Percentiles rank a stretch among this genome's conserved stretches.
These are phyloP conservation scores for Leptosphaerulina australis DNA, from an alignment of 2,329 filamentous ascomycete species.

Conservation along the genomic window DNA sequence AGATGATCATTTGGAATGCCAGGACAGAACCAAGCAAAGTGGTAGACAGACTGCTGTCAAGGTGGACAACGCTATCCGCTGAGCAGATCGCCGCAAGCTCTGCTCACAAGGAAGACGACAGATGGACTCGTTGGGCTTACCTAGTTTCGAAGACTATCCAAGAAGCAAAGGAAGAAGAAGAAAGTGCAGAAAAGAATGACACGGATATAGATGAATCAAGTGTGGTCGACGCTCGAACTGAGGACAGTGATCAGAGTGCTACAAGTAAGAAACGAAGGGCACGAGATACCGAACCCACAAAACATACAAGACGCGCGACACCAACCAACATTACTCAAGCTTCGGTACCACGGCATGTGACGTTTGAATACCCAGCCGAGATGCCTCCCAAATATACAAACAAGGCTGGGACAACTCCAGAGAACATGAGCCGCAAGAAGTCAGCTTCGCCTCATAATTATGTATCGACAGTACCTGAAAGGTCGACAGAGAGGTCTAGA, in stretches of 20 bases:
- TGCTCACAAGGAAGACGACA: background rate
- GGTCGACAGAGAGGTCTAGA: background rate
- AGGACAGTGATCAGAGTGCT: background rate
- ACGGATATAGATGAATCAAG: background rate
- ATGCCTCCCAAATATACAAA: background rate
- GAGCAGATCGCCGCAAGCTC: background rate
- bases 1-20: constrained; percentile 1
- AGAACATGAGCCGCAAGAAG: background rate
- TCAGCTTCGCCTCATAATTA: background rate
- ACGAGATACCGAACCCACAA: background rate
- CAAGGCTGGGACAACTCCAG: background rate
- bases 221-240: background rate
- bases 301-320: background rate
- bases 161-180: background rate
- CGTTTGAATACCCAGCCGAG: background rate
- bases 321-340: background rate
- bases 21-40: background rate
- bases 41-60: background rate
- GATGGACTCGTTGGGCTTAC: background rate
- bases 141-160: background rate
- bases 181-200: background rate
- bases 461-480: background rate
- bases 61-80: background rate
- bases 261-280: background rate
- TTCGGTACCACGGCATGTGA: background rate